Evolutionary conservation across 352 stramenopile genomes (phyloP).

Genomic region (Phytophthora macrochlamydospora): DNA sequence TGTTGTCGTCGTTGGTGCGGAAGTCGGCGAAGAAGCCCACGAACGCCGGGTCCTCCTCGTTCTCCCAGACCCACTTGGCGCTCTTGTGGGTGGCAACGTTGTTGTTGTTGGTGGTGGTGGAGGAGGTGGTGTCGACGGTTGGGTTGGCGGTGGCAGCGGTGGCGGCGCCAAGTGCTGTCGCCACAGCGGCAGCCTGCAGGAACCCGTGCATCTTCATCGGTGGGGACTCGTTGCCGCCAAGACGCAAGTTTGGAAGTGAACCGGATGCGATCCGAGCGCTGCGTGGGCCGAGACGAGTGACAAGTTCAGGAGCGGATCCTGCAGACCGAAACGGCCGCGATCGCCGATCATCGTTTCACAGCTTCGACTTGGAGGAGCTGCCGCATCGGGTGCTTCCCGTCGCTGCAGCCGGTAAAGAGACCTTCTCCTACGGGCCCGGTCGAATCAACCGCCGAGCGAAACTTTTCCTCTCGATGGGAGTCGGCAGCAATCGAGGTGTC

Average conservation of each 20-base stretch:
- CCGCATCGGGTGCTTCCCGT: neutral
- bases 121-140: too few species aligned
- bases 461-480: constrained; percentile 12
- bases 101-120: neutral
- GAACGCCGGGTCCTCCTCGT: constrained; percentile 46
- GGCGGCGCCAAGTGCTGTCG: neutral
- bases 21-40: constrained; percentile 53
- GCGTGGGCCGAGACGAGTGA: neutral
- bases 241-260: constrained; percentile 16
- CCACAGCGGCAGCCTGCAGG: constrained; percentile 4
- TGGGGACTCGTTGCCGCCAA: constrained; percentile 3
- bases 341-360: constrained; percentile 1
- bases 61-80: constrained; percentile 56
- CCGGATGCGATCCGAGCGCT: neutral
- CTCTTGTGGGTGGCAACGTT: constrained; percentile 18
- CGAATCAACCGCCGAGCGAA: constrained; percentile 1
- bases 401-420: neutral
- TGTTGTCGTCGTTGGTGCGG: constrained; percentile 51
- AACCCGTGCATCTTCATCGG: constrained; percentile 9
- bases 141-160: too few species aligned
- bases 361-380: neutral
- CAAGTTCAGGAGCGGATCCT: neutral
- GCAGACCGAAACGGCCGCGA: neutral
- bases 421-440: neutral
- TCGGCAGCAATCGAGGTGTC: neutral